Evolutionary conservation across 2,329 filamentous ascomycete genomes (phyloP).

Genomic region (Bipolaris bicolor): DNA sequence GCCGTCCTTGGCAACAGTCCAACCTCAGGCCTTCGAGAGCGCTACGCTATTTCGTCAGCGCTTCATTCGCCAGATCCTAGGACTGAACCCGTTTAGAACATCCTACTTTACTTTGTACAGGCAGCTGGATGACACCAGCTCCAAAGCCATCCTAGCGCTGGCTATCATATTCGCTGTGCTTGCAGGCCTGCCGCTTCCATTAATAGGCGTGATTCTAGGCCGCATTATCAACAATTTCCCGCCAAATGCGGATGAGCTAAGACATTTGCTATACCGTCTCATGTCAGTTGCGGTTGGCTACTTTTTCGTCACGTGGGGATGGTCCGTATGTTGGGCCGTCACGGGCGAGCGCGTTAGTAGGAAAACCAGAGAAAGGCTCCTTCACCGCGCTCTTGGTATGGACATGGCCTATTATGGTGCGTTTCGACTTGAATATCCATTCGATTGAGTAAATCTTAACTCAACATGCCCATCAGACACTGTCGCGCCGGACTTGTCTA

Average conservation of each 20-base stretch:
- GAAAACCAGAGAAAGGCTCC: constrained; percentile 54
- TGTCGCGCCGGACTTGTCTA: constrained; percentile 57
- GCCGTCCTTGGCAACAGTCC: constrained; percentile 44
- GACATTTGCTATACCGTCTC: constrained; percentile 51
- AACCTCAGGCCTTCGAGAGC: constrained; percentile 41
- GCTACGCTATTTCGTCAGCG: constrained; percentile 40
- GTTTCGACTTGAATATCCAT: background rate
- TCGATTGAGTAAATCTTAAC: background rate
- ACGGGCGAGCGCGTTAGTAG: constrained; percentile 58
- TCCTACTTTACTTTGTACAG: constrained; percentile 58
- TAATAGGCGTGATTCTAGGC: constrained; percentile 65
- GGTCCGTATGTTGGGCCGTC: constrained; percentile 58
- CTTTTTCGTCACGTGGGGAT: constrained; percentile 58
- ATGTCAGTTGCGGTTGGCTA: constrained; percentile 56
- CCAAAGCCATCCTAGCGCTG: constrained; percentile 42
- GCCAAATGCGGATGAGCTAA: constrained; percentile 53
- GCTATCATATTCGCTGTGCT: constrained; percentile 55
- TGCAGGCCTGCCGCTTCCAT: constrained; percentile 64
- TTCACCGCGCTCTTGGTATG: constrained; percentile 57
- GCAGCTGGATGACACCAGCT: constrained; percentile 51
- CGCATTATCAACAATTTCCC: constrained; percentile 59
- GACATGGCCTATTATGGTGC: constrained; percentile 57
- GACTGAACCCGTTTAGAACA: constrained; percentile 54
- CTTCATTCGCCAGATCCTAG: constrained; percentile 49
- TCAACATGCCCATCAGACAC: constrained; percentile 40